Percentiles rank a stretch among this genome's conserved stretches.
These are phyloP conservation scores for Flueggea neowawraea DNA, from an alignment of 441 rosid genomes.

Conservation along the genomic window DNA sequence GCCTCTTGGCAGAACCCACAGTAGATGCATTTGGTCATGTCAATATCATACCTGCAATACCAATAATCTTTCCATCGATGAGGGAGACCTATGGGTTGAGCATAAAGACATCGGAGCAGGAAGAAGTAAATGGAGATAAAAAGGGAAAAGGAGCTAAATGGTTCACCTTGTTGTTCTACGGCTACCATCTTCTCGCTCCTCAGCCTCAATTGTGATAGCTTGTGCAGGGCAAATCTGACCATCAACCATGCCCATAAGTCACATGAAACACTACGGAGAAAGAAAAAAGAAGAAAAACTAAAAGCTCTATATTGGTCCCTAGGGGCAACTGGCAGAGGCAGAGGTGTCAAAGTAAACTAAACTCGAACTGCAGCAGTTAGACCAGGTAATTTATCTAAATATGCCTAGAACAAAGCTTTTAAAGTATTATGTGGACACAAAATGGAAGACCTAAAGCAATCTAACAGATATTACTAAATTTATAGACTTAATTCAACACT, in stretches of 20 bases:
- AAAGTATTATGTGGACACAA: too few species aligned
- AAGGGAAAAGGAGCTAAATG: not conserved
- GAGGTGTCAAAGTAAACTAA: too few species aligned
- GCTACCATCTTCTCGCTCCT: conserved; percentile 98
- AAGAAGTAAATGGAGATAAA: not conserved
- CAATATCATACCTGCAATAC: conserved; percentile 79
- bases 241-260: conserved; percentile 19
- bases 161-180: conserved; percentile 91
- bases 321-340: too few species aligned
- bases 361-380: too few species aligned
- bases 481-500: too few species aligned
- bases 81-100: not conserved
- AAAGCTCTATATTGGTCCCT: too few species aligned
- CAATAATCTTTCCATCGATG: not conserved
- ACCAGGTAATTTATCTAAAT: too few species aligned
- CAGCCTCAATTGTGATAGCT: conserved; percentile 97
- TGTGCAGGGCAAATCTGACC: conserved; percentile 91
- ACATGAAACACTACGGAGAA: not conserved
- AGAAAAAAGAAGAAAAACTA: not conserved
- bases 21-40: conserved; percentile 98
- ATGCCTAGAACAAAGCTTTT: too few species aligned
- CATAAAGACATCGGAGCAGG: too few species aligned
- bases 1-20: conserved; percentile 99
- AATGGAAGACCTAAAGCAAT: too few species aligned
- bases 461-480: too few species aligned